phyloP scores from a whole-genome alignment of 768 basidiomycete species.

The Gymnopilus junonius region DNA sequence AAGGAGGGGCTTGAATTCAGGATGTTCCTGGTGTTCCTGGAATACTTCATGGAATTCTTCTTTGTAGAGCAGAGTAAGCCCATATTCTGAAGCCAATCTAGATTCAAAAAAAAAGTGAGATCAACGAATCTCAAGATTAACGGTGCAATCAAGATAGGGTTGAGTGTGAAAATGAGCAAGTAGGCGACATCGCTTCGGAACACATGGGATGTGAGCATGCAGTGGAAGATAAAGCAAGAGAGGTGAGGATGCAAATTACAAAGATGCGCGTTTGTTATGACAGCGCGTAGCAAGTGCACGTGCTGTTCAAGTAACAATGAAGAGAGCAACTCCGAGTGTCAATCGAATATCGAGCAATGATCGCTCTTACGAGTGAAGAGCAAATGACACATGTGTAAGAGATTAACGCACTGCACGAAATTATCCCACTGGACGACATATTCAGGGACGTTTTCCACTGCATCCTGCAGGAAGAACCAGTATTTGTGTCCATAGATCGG shows the following conservation, averaged over 20 bases:
- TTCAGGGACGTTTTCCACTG: slow-evolving; percentile 97
- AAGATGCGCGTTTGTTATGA: not conserved
- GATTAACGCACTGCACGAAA: slow-evolving; percentile 78
- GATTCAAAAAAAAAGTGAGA: not conserved
- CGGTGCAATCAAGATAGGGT: not conserved
- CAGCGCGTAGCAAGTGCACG: not conserved
- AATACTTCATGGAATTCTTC: slow-evolving; percentile 92
- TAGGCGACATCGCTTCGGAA: not conserved
- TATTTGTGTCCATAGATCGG: slow-evolving; percentile 90
- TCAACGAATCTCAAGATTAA: slow-evolving; percentile 8
- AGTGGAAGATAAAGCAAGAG: not conserved
- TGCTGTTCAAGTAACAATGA: not conserved
- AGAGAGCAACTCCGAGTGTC: not conserved
- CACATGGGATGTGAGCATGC: not conserved
- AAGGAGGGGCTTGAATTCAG: slow-evolving; percentile 84
- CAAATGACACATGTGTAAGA: not conserved
- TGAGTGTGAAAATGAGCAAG: not conserved
- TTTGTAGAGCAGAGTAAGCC: slow-evolving; percentile 74
- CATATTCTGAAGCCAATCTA: slow-evolving; percentile 86
- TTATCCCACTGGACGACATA: slow-evolving; percentile 96
- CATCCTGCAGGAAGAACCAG: slow-evolving; percentile 91
- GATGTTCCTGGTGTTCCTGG: slow-evolving; percentile 74
- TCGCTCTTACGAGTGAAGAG: not conserved
- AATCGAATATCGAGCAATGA: not conserved
- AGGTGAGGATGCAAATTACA: not conserved